Conservation (phyloP, 306 rosid genomes). For the Herpetospermum pedunculosum region DNA sequence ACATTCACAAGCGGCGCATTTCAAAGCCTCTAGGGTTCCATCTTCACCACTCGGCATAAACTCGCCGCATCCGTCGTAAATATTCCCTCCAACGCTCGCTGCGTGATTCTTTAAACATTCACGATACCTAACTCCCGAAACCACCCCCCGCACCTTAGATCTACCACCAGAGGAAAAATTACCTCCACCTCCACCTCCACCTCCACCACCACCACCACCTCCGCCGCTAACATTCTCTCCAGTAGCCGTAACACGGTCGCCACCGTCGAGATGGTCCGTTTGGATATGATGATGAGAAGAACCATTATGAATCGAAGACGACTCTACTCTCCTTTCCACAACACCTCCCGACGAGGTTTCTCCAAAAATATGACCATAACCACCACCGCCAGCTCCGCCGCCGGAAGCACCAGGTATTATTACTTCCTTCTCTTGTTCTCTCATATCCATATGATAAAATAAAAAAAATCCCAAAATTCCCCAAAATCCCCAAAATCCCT, state of each 20-base stretch:
- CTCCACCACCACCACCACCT: background rate
- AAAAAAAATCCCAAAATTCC: no score
- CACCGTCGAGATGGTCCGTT: background rate
- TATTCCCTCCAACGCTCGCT: conserved; percentile 36
- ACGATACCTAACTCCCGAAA: conserved; percentile 12
- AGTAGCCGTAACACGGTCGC: background rate
- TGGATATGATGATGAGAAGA: conserved; percentile 8
- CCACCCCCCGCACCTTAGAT: conserved; percentile 7
- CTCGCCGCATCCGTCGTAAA: conserved; percentile 46
- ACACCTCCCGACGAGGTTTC: background rate
- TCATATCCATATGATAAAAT: conserved; percentile 19
- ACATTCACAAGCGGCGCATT: conserved; percentile 43
- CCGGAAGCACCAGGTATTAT: conserved; percentile 17
- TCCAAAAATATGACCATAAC: background rate
- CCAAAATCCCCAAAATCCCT: background rate
- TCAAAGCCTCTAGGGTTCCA: conserved; percentile 37
- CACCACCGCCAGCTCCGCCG: conserved; percentile 1
- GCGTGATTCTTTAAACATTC: conserved; percentile 49
- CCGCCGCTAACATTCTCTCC: background rate
- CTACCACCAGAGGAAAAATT: background rate
- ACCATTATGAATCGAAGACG: background rate
- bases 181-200: background rate
- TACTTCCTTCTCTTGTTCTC: conserved; percentile 30
- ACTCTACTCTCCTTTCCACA: background rate
- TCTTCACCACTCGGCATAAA: conserved; percentile 49